These are phyloP conservation scores for Tetraselmis chui DNA, from an alignment of 139 green algal species.

Conservation along the genomic window DNA sequence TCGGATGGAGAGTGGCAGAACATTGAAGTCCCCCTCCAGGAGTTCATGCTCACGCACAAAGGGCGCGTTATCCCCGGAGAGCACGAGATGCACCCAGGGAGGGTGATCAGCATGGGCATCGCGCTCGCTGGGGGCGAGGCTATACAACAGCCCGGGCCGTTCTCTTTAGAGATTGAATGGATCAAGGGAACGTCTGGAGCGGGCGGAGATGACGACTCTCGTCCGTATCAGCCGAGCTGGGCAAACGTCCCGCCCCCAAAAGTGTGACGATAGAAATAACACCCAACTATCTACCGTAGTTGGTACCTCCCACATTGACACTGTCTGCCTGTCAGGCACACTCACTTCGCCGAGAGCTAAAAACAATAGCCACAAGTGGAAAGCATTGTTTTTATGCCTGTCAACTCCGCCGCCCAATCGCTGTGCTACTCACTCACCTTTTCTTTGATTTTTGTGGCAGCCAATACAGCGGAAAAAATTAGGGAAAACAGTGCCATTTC, in stretches of 20 bases:
- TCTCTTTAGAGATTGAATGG: constrained; percentile 33
- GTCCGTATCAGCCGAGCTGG: background rate
- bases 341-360: too few relatives aligned
- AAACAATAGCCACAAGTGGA: too few relatives aligned
- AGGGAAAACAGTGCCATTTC: too few relatives aligned
- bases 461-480: background rate
- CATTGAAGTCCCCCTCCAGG: constrained; percentile 36
- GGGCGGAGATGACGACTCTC: background rate
- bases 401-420: too few relatives aligned
- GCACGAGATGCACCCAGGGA: constrained; percentile 32
- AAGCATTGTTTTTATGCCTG: too few relatives aligned
- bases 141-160: constrained; percentile 25
- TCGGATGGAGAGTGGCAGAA: constrained; percentile 40
- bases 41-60: constrained; percentile 46
- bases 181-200: constrained; percentile 14
- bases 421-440: background rate
- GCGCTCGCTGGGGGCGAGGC: constrained; percentile 30
- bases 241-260: background rate
- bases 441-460: background rate
- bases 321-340: too few relatives aligned
- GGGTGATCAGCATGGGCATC: constrained; percentile 39
- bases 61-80: constrained; percentile 38
- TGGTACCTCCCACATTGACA: background rate
- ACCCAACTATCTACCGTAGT: background rate
- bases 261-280: background rate